phyloP scores from a whole-genome alignment of 2,329 filamentous ascomycete genomes.

The Coleophoma crateriformis region DNA sequence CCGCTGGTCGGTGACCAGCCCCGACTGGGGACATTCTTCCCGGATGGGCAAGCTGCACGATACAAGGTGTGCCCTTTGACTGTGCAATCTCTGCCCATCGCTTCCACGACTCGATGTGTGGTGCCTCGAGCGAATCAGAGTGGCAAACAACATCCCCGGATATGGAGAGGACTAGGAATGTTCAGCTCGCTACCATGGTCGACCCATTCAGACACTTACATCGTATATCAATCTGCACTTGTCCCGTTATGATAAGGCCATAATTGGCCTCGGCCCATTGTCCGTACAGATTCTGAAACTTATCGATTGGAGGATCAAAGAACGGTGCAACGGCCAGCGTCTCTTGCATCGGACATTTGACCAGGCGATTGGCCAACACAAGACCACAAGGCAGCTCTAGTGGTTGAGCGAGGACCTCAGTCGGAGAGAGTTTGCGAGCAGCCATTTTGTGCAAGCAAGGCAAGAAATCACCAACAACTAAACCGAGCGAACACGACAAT shows the following conservation, averaged over 20 bases:
- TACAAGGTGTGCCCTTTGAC: slow-evolving; percentile 32
- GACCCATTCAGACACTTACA: slow-evolving; percentile 10
- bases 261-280: slow-evolving; percentile 34
- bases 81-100: slow-evolving; percentile 29
- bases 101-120: slow-evolving; percentile 24
- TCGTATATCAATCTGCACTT: slow-evolving; percentile 37
- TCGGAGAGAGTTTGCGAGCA: slow-evolving; percentile 3
- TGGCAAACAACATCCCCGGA: too few relatives aligned
- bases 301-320: slow-evolving; percentile 26
- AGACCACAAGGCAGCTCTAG: slow-evolving; percentile 10
- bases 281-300: slow-evolving; percentile 31
- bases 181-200: background rate
- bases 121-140: slow-evolving; percentile 14
- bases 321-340: slow-evolving; percentile 23
- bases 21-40: slow-evolving; percentile 35
- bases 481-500: background rate
- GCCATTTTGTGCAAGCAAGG: background rate
- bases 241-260: slow-evolving; percentile 36
- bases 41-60: slow-evolving; percentile 39
- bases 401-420: slow-evolving; percentile 6
- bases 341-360: slow-evolving; percentile 28
- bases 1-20: slow-evolving; percentile 29
- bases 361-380: slow-evolving; percentile 9
- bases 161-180: slow-evolving; percentile 9
- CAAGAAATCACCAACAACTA: background rate